Percentiles rank a stretch among this genome's conserved stretches.
These are phyloP conservation scores for Passiflora organensis DNA, from an alignment of 345 rosid species.

Conservation along the genomic window DNA sequence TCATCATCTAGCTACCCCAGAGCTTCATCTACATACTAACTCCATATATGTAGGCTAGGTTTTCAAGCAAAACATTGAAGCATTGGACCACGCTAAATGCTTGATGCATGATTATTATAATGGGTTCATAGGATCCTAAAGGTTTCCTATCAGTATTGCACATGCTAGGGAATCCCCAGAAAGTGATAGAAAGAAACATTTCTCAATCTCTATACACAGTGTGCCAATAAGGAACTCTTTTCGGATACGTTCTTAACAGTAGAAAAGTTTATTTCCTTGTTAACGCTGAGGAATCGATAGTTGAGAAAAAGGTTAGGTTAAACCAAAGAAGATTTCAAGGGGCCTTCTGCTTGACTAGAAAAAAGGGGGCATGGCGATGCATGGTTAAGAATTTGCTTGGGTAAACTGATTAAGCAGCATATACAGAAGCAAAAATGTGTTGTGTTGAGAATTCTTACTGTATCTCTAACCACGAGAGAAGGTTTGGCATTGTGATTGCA, in stretches of 20 bases:
- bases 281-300: neutral
- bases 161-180: slow-evolving; percentile 61
- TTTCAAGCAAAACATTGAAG: slow-evolving; percentile 8
- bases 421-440: no score
- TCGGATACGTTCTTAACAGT: no score
- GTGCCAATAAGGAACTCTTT: no score
- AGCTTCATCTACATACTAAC: slow-evolving; percentile 4
- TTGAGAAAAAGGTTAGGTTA: neutral
- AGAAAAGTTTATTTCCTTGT: no score
- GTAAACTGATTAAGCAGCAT: no score
- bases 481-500: slow-evolving; percentile 44
- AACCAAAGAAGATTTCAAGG: slow-evolving; percentile 1
- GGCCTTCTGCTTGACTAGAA: neutral
- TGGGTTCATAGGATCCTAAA: slow-evolving; percentile 16
- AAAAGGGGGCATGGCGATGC: neutral
- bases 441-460: no score
- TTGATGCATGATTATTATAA: slow-evolving; percentile 19
- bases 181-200: slow-evolving; percentile 35
- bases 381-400: no score
- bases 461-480: slow-evolving; percentile 41
- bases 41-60: neutral
- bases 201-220: no score
- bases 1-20: no score
- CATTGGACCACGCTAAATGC: slow-evolving; percentile 1
- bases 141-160: slow-evolving; percentile 25